A percentile compares a stretch with the other conserved stretches of the same genome.
Conservation (phyloP, 2,329 filamentous ascomycete genomes). For the Magnaporthiopsis rhizophila region DNA sequence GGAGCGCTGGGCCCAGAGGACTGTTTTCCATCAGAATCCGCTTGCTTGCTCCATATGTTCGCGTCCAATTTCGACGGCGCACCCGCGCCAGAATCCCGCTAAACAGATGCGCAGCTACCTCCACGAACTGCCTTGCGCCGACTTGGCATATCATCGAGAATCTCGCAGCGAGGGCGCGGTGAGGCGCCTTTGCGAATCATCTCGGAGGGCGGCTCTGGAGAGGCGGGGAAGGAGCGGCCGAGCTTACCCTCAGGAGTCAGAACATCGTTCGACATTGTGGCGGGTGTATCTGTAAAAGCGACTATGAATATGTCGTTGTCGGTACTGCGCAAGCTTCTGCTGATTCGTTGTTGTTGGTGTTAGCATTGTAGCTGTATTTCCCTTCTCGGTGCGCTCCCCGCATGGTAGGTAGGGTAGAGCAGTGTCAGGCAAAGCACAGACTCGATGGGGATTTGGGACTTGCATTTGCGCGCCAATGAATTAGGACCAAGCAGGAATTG, state of each 20-base stretch:
- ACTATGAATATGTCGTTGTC: not conserved
- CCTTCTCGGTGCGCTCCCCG: not conserved
- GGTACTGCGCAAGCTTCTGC: not conserved
- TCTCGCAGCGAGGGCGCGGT: not conserved
- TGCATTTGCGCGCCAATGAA: not conserved
- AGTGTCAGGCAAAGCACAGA: not conserved
- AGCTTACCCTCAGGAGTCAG: constrained; percentile 32
- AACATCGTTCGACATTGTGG: constrained; percentile 20
- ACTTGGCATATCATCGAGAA: not conserved
- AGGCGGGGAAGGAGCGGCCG: not conserved
- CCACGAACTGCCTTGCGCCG: not conserved
- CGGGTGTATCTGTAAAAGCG: not conserved
- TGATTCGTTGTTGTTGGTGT: not conserved
- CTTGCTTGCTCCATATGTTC: not conserved
- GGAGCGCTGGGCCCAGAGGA: constrained; percentile 97
- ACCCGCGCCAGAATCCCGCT: not conserved
- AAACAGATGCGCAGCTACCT: not conserved
- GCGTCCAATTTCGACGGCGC: not conserved
- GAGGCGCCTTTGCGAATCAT: not conserved
- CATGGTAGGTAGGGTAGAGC: not conserved
- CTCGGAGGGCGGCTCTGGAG: not conserved
- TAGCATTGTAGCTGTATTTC: not conserved
- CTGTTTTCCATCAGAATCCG: constrained; percentile 39
- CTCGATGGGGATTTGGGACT: not conserved
- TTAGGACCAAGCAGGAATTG: not conserved